phyloP scores from a whole-genome alignment of 257 asterid genomes.

The Gentiana dahurica region DNA sequence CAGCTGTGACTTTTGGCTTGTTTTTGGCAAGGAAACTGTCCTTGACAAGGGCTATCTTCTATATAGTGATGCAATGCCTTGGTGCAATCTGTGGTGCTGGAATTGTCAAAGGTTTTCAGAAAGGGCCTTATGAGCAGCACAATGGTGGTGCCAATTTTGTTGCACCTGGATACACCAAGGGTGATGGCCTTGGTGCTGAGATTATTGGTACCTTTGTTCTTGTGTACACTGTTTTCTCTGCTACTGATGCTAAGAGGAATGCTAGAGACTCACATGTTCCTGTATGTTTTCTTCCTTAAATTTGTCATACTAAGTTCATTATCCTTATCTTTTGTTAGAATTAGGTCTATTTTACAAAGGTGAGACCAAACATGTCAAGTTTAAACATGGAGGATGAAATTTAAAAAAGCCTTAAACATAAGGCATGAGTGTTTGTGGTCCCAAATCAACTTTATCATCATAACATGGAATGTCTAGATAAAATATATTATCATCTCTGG shows the following conservation, averaged over 20 bases:
- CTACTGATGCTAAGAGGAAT: conserved; percentile 30
- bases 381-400: too few species aligned
- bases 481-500: too few species aligned
- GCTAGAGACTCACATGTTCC: conserved; percentile 39
- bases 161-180: conserved; percentile 24
- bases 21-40: conserved; percentile 30
- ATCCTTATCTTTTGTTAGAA: not conserved
- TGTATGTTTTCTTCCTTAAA: conserved; percentile 11
- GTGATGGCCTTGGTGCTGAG: conserved; percentile 33
- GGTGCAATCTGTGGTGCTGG: conserved; percentile 37
- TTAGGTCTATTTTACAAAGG: not conserved
- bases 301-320: not conserved
- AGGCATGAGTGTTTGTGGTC: too few species aligned
- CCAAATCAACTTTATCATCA: too few species aligned
- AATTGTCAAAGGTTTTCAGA: conserved; percentile 24
- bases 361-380: too few species aligned
- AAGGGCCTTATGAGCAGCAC: conserved; percentile 8
- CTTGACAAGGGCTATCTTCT: conserved; percentile 24
- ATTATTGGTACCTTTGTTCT: conserved; percentile 28
- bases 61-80: conserved; percentile 35
- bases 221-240: conserved; percentile 35
- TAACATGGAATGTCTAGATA: too few species aligned
- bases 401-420: too few species aligned
- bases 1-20: conserved; percentile 32
- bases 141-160: conserved; percentile 33